Conservation (phyloP, 2,329 filamentous ascomycete species). For the Trichoderma afroharzianum region DNA sequence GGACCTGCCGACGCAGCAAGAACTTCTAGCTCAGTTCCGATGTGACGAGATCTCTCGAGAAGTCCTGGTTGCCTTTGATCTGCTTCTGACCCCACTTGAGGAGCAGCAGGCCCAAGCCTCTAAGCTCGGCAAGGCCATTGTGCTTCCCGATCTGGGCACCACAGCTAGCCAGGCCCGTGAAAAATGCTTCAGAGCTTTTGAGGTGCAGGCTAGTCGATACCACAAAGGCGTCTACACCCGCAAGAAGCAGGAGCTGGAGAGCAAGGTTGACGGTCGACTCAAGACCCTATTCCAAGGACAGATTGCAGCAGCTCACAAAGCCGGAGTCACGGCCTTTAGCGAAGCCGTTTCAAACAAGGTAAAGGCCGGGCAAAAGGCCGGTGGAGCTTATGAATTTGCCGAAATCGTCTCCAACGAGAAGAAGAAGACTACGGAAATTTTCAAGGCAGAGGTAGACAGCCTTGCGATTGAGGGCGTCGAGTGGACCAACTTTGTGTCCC, state of each 20-base stretch:
- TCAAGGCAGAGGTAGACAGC: slow-evolving; percentile 70
- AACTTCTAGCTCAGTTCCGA: slow-evolving; percentile 91
- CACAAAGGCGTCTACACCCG: slow-evolving; percentile 92
- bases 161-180: slow-evolving; percentile 69
- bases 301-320: slow-evolving; percentile 82
- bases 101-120: slow-evolving; percentile 75
- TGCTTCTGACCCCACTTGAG: slow-evolving; percentile 77
- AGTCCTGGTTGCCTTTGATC: slow-evolving; percentile 79
- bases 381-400: slow-evolving; percentile 87
- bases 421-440: slow-evolving; percentile 67
- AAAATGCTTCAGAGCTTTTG: slow-evolving; percentile 78
- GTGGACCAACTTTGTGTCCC: slow-evolving; percentile 85
- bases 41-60: slow-evolving; percentile 96
- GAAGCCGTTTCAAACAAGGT: slow-evolving; percentile 84
- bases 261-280: slow-evolving; percentile 81
- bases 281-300: slow-evolving; percentile 89
- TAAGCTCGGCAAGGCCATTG: slow-evolving; percentile 66
- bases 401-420: slow-evolving; percentile 87
- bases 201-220: slow-evolving; percentile 86
- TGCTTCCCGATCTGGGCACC: slow-evolving; percentile 71
- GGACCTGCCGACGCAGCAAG: slow-evolving; percentile 93
- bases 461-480: slow-evolving; percentile 73
- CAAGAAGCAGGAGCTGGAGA: slow-evolving; percentile 80
- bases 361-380: slow-evolving; percentile 89
- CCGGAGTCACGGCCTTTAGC: slow-evolving; percentile 77